Evolutionary conservation across 495 filamentous ascomycete genomes (phyloP).

Genomic region (Talaromyces borbonicus): DNA sequence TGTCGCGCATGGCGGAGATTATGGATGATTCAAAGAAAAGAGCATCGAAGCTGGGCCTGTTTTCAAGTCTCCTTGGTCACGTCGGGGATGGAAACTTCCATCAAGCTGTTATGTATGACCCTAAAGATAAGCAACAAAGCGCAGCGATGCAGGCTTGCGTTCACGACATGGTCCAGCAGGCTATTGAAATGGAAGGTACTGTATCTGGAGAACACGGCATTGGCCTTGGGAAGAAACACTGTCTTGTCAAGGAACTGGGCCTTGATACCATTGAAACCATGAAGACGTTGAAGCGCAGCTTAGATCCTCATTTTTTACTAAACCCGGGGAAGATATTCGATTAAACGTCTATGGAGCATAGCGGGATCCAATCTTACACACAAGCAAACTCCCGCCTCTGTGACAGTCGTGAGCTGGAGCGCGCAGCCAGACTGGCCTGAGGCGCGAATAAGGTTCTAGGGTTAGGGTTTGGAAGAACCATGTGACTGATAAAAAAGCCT

Average conservation of each 20-base stretch:
- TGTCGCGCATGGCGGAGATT: conserved; percentile 76
- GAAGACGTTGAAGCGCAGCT: conserved; percentile 65
- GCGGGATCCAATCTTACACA: too few species aligned
- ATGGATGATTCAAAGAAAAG: conserved; percentile 34
- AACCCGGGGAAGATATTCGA: conserved; percentile 81
- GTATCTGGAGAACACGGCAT: conserved; percentile 82
- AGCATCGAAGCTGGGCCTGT: neutral
- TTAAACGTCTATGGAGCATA: neutral
- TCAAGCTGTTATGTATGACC: conserved; percentile 75
- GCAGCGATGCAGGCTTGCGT: neutral
- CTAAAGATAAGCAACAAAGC: conserved; percentile 48
- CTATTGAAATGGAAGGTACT: conserved; percentile 54
- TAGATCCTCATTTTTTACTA: conserved; percentile 84
- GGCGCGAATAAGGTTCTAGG: too few species aligned
- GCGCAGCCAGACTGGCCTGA: too few species aligned
- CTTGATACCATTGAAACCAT: conserved; percentile 71
- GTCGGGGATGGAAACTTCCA: conserved; percentile 92
- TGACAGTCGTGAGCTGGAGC: too few species aligned
- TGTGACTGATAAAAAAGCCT: too few species aligned
- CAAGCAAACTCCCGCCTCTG: too few species aligned
- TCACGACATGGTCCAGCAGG: conserved; percentile 12
- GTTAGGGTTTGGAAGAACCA: too few species aligned
- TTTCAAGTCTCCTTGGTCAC: conserved; percentile 46
- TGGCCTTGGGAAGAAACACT: conserved; percentile 78
- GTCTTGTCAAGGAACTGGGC: conserved; percentile 69